Evolutionary conservation across 2,329 filamentous ascomycete species (phyloP).

Genomic region (Sporothrix mexicana): DNA sequence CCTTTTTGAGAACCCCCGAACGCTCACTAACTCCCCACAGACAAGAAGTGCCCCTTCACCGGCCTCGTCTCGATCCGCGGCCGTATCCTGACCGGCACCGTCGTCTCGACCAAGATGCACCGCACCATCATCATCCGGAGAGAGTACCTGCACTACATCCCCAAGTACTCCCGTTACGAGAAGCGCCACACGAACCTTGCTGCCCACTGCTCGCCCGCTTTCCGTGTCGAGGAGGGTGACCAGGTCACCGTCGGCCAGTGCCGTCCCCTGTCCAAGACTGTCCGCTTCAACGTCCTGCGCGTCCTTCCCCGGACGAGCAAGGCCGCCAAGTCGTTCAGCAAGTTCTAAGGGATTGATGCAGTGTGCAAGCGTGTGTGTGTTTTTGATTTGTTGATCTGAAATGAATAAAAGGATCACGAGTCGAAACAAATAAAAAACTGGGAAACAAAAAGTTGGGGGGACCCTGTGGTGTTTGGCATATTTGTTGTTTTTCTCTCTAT

Average conservation of each 20-base stretch:
- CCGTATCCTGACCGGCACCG: conserved; percentile 99
- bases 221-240: conserved; percentile 99
- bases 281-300: conserved; percentile 99
- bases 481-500: conserved; percentile 28
- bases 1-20: background rate
- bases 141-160: conserved; percentile 99
- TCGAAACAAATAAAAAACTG: conserved; percentile 1
- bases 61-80: conserved; percentile 99
- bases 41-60: conserved; percentile 99
- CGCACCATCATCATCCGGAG: conserved; percentile 98
- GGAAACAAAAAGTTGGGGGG: conserved; percentile 23
- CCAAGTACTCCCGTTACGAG: conserved; percentile 99
- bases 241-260: conserved; percentile 99
- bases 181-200: conserved; percentile 99
- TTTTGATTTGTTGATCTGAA: conserved; percentile 8
- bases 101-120: conserved; percentile 99
- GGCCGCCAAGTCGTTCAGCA: conserved; percentile 95
- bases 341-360: conserved; percentile 74
- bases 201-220: conserved; percentile 97
- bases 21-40: conserved; percentile 53
- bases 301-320: conserved; percentile 97
- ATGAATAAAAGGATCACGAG: background rate
- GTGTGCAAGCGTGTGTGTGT: conserved; percentile 25
- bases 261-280: conserved; percentile 99
- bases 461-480: conserved; percentile 24